These are phyloP conservation scores for Vanrija humicola DNA, from an alignment of 1,284 basidiomycete genomes.

Conservation along the genomic window DNA sequence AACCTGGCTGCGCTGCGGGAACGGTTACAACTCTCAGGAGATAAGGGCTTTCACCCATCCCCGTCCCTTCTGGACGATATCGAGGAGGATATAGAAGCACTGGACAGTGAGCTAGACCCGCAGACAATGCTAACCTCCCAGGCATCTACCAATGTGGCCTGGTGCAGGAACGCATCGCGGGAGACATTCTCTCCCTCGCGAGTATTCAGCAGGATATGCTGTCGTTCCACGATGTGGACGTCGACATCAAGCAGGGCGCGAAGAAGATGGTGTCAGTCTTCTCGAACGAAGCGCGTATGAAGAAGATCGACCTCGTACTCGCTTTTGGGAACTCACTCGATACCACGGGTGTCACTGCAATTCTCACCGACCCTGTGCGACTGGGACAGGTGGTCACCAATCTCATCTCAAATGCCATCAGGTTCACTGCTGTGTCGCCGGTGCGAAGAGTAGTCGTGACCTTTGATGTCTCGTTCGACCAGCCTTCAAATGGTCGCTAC, in stretches of 20 bases:
- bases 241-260: conserved; percentile 27
- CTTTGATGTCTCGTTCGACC: conserved; percentile 19
- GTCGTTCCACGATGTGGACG: conserved; percentile 24
- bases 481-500: conserved; percentile 19
- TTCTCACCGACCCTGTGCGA: conserved; percentile 28
- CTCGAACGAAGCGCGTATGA: conserved; percentile 19
- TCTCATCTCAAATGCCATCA: conserved; percentile 21
- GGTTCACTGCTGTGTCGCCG: conserved; percentile 17
- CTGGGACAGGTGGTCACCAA: conserved; percentile 30
- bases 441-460: conserved; percentile 20
- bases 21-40: background rate
- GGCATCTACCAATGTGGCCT: conserved; percentile 40
- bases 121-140: conserved; percentile 14
- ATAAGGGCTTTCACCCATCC: conserved; percentile 5
- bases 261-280: conserved; percentile 20
- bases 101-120: conserved; percentile 18
- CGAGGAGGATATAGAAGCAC: conserved; percentile 35
- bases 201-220: conserved; percentile 41
- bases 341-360: background rate
- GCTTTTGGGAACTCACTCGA: conserved; percentile 14
- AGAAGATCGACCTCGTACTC: conserved; percentile 12
- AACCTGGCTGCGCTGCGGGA: conserved; percentile 20
- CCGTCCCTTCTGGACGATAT: conserved; percentile 26
- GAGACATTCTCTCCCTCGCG: conserved; percentile 47
- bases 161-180: conserved; percentile 48